Evolutionary conservation across 495 filamentous ascomycete genomes (phyloP).

Genomic region (Podospora pseudocomata): DNA sequence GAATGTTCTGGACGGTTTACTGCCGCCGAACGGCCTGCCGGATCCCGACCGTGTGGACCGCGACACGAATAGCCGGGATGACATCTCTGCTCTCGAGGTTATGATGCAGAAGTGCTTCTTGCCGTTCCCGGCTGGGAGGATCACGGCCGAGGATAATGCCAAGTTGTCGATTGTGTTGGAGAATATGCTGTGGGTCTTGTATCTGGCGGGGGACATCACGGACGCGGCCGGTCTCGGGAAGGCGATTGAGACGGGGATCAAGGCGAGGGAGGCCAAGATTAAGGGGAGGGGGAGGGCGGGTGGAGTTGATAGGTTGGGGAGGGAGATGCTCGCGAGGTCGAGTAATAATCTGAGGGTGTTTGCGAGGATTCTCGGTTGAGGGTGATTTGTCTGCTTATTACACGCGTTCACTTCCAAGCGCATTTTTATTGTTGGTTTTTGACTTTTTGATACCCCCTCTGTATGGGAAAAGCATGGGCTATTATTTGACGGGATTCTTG

Average conservation of each 20-base stretch:
- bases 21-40: constrained; percentile 50
- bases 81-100: constrained; percentile 45
- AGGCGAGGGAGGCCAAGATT: constrained; percentile 50
- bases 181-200: constrained; percentile 60
- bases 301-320: constrained; percentile 33
- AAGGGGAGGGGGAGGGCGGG: constrained; percentile 32
- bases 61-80: constrained; percentile 32
- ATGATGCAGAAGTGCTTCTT: constrained; percentile 67
- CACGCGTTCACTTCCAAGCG: background rate
- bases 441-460: background rate
- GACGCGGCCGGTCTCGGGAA: constrained; percentile 46
- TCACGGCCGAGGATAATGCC: constrained; percentile 66
- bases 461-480: background rate
- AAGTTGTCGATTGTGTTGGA: constrained; percentile 78
- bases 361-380: constrained; percentile 29
- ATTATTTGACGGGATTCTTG: background rate
- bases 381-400: background rate
- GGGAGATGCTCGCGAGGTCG: constrained; percentile 36
- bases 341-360: constrained; percentile 38
- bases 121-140: constrained; percentile 64
- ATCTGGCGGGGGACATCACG: constrained; percentile 36
- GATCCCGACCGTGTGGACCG: constrained; percentile 40
- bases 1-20: constrained; percentile 58
- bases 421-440: background rate
- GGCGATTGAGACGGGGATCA: constrained; percentile 62